Evolutionary conservation across 805 yeast species (phyloP).

Genomic region (Teunomyces funiuensis): DNA sequence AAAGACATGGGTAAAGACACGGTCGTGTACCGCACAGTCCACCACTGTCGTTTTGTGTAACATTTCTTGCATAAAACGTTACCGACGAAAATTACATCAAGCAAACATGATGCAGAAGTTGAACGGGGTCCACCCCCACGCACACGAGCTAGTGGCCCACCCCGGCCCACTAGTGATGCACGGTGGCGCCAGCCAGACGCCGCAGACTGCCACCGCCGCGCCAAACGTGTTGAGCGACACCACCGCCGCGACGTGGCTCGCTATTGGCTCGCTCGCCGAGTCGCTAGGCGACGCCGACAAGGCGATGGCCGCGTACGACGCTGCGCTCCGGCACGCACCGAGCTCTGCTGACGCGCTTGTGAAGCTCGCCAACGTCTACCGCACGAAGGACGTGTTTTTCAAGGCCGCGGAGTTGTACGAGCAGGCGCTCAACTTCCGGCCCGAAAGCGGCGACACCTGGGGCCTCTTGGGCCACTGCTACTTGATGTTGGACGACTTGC

Average conservation of each 20-base stretch:
- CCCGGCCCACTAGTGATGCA: constrained; percentile 5
- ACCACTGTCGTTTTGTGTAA: background rate
- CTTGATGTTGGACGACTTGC: constrained; percentile 93
- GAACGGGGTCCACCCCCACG: constrained; percentile 6
- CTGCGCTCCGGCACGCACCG: constrained; percentile 83
- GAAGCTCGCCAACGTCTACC: constrained; percentile 82
- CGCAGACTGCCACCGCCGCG: constrained; percentile 1
- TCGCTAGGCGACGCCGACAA: constrained; percentile 83
- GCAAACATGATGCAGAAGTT: constrained; percentile 1
- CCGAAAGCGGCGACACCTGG: constrained; percentile 95
- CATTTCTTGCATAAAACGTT: constrained; percentile 3
- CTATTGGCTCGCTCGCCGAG: constrained; percentile 88
- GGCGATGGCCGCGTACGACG: constrained; percentile 85
- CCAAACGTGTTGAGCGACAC: constrained; percentile 41
- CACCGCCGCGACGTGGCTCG: constrained; percentile 83
- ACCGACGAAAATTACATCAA: constrained; percentile 1
- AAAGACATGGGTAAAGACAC: too few relatives aligned
- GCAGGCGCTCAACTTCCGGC: constrained; percentile 75
- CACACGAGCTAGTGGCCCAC: constrained; percentile 3
- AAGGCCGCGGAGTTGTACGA: constrained; percentile 95
- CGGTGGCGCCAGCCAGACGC: background rate
- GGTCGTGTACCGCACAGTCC: too few relatives aligned
- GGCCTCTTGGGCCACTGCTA: constrained; percentile 96
- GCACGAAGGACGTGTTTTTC: constrained; percentile 85
- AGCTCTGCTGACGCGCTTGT: constrained; percentile 83